Base-by-base conservation (phyloP, 2,329 filamentous ascomycete genomes). In the Talaromyces sp. region DNA sequence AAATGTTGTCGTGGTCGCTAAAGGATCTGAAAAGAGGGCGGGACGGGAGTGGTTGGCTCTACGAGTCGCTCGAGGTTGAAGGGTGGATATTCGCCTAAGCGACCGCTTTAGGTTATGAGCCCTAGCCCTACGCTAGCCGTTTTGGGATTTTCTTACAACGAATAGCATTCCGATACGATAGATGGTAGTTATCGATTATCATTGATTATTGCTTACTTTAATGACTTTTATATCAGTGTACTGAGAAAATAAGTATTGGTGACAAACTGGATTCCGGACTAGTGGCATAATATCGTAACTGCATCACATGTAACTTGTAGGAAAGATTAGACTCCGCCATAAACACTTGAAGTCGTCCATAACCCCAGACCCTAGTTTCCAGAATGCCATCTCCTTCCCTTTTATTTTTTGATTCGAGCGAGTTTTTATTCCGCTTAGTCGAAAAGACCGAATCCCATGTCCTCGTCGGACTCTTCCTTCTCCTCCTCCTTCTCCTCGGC, bases 391-490 rank as follows among this genome's bases (percentile, higher is more conserved):
- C 89, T 81, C 89, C 89, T 82, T 90, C 3, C 87, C 81, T 84
- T 89, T 84, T 82, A 84, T 75, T 68, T 68, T 39, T 77, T 76
- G 58, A 43, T 58, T 62, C 27, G 56, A 39, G 11, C 31, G 37
- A 37, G 13, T 37, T 52, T 16, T 49, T 24, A 62, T 71, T 70
- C 54, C 73, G 72, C 71, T 81, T 81, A 83, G 82, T 89, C 87
- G 85, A 89, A 89, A 68, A 89, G 86, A 85, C 87, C 87, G 80
- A 85, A 87, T 82, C 91, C 85, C 91, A 94, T 89, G 79, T 89
- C 87, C 74, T 89, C 87, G 75, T 89, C 87, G 70, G 85, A 87
- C 79, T 88, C 92, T 87, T 89, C 87, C 82, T 89, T 86, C 87
- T 95, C 91, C 82, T 88, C 86, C 78, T 90, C 87, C 80, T 91